phyloP scores from a whole-genome alignment of 2,329 filamentous ascomycete species.

The Sarocladiaceae sp. region DNA sequence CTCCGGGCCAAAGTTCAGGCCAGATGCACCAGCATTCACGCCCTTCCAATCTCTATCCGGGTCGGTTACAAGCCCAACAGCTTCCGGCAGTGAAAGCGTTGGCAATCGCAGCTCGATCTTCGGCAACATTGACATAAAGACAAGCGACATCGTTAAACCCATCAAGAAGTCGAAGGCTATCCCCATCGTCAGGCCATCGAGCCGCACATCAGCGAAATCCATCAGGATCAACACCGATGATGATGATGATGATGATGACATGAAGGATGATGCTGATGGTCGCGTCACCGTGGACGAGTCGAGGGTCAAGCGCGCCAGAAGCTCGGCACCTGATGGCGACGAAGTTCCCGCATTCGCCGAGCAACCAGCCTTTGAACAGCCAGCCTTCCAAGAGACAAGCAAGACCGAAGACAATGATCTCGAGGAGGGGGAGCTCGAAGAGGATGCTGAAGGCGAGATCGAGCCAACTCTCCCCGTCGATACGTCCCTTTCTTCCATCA shows the following conservation, averaged over 20 bases:
- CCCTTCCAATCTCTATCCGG: slow-evolving; percentile 46
- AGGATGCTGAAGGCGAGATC: slow-evolving; percentile 28
- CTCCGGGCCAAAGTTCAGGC: slow-evolving; percentile 62
- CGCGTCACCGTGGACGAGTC: slow-evolving; percentile 53
- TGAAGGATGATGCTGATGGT: slow-evolving; percentile 49
- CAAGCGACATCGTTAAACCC: slow-evolving; percentile 57
- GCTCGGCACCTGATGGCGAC: slow-evolving; percentile 59
- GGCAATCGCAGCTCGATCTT: slow-evolving; percentile 54
- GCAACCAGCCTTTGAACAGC: slow-evolving; percentile 24
- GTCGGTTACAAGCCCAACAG: slow-evolving; percentile 38
- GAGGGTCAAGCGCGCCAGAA: slow-evolving; percentile 69
- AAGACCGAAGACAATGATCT: slow-evolving; percentile 10
- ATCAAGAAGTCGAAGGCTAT: slow-evolving; percentile 74
- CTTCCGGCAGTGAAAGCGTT: slow-evolving; percentile 37
- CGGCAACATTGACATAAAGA: slow-evolving; percentile 58
- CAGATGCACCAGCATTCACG: slow-evolving; percentile 71
- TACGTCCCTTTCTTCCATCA: slow-evolving; percentile 48
- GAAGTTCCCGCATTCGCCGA: slow-evolving; percentile 70
- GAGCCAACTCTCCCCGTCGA: slow-evolving; percentile 38
- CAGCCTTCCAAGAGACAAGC: background rate
- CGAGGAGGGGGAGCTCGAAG: slow-evolving; percentile 17
- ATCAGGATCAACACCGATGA: slow-evolving; percentile 14
- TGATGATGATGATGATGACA: slow-evolving; percentile 20
- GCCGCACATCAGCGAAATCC: slow-evolving; percentile 33
- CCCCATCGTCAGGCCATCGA: slow-evolving; percentile 67